Evolutionary conservation across 2,329 filamentous ascomycete genomes (phyloP).

Genomic region (Madurella fahalii): DNA sequence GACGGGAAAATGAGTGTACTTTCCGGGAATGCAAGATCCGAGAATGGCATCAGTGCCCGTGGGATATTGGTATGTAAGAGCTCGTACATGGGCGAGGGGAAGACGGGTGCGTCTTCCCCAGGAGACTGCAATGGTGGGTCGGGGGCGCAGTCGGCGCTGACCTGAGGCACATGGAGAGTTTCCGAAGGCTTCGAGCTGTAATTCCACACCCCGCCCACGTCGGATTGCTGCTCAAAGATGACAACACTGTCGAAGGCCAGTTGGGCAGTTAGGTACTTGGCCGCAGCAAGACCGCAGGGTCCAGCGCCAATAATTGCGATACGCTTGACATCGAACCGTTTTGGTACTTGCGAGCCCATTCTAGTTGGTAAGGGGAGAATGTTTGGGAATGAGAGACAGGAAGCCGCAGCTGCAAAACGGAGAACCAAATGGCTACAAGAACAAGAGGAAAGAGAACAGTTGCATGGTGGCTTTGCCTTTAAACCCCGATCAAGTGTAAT

Average conservation of each 20-base stretch:
- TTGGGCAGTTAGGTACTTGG: constrained; percentile 76
- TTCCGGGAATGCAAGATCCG: constrained; percentile 61
- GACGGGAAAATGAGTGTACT: constrained; percentile 69
- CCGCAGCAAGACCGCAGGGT: constrained; percentile 71
- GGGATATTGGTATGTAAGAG: constrained; percentile 84
- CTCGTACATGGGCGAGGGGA: constrained; percentile 81
- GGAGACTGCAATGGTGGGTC: constrained; percentile 57
- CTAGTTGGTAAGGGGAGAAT: neutral
- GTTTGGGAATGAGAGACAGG: neutral
- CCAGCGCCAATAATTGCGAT: constrained; percentile 82
- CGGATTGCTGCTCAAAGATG: constrained; percentile 75
- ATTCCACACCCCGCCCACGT: constrained; percentile 82
- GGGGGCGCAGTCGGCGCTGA: constrained; percentile 56
- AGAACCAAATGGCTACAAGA: no score
- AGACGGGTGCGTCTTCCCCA: constrained; percentile 47
- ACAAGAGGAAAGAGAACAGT: no score
- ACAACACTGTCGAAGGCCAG: constrained; percentile 62
- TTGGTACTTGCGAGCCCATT: constrained; percentile 27
- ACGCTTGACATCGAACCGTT: constrained; percentile 48
- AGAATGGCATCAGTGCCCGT: constrained; percentile 73
- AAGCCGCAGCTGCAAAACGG: no score
- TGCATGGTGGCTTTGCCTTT: no score
- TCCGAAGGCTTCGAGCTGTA: constrained; percentile 55
- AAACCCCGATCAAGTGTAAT: no score
- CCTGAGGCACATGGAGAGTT: constrained; percentile 60